Evolutionary conservation across 140 eudicot genomes (phyloP).

Genomic region (Erigeron philadelphicus): DNA sequence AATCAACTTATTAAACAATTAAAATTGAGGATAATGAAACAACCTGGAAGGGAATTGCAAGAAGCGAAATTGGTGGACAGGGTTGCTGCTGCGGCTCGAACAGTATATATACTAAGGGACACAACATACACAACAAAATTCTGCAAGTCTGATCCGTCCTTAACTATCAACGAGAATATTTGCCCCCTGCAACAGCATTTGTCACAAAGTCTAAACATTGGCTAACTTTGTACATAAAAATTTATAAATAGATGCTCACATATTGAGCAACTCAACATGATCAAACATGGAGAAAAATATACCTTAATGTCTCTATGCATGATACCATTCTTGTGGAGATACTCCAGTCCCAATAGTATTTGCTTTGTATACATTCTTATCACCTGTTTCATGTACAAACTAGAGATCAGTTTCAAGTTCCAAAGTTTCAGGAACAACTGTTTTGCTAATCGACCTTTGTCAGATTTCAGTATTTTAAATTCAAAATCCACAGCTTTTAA

Average conservation of each 20-base stretch:
- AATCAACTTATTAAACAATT: no score
- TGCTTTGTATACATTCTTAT: constrained; percentile 90
- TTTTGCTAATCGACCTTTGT: constrained; percentile 5
- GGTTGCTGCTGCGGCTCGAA: no score
- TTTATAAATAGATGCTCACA: background rate
- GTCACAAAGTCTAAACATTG: constrained; percentile 10
- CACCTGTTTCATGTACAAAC: constrained; percentile 49
- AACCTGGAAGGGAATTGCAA: no score
- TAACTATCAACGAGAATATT: constrained; percentile 93
- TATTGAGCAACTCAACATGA: background rate
- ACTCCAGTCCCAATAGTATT: constrained; percentile 71
- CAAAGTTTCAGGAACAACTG: constrained; percentile 7
- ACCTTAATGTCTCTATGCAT: constrained; percentile 99
- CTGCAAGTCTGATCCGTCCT: constrained; percentile 95
- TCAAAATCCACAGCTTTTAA: constrained; percentile 8
- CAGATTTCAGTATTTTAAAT: background rate
- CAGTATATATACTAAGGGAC: background rate
- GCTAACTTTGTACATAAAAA: constrained; percentile 7
- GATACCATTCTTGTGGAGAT: constrained; percentile 81
- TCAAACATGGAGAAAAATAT: constrained; percentile 10
- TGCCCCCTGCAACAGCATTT: constrained; percentile 64
- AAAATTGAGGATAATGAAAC: no score
- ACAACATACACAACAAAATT: constrained; percentile 65
- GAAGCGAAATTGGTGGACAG: no score
- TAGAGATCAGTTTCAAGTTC: constrained; percentile 16